These are phyloP conservation scores for Didymella pinodella DNA, from an alignment of 2,329 filamentous ascomycete genomes.

Conservation along the genomic window DNA sequence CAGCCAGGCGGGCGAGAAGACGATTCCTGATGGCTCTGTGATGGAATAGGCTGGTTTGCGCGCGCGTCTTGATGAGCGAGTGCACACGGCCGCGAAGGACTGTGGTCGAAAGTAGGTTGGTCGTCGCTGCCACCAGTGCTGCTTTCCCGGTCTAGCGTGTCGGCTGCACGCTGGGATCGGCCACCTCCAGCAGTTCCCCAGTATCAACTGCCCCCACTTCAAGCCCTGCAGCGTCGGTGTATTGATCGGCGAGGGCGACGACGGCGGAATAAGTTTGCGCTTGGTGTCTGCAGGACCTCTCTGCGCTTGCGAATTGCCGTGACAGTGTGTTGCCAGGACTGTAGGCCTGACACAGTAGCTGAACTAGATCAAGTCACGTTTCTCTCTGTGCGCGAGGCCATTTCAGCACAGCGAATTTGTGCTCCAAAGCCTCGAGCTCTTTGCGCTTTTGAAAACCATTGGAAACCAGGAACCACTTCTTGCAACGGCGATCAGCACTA, in stretches of 20 bases:
- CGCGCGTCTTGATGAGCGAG: constrained; percentile 48
- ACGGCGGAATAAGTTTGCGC: background rate
- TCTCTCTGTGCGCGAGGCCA: background rate
- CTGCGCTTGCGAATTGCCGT: background rate
- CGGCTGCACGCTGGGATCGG: constrained; percentile 20
- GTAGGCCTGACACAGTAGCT: background rate
- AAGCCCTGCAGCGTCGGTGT: constrained; percentile 11
- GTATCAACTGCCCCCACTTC: constrained; percentile 21
- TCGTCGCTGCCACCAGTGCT: constrained; percentile 13
- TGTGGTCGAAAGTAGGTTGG: constrained; percentile 26
- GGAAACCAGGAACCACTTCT: background rate
- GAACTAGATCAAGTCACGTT: background rate
- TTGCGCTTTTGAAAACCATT: background rate
- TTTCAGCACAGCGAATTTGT: background rate
- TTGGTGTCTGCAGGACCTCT: background rate
- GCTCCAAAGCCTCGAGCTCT: background rate
- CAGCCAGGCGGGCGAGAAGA: constrained; percentile 41
- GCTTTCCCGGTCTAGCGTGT: constrained; percentile 17
- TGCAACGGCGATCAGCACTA: constrained; percentile 6
- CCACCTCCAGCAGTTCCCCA: constrained; percentile 21
- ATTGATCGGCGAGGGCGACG: constrained; percentile 10
- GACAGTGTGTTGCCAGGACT: constrained; percentile 3
- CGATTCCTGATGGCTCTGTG: constrained; percentile 41
- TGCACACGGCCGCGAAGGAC: constrained; percentile 37
- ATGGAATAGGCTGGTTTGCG: constrained; percentile 43